Evolutionary conservation across 2,329 filamentous ascomycete species (phyloP).

Genomic region (Gremmenia infestans): DNA sequence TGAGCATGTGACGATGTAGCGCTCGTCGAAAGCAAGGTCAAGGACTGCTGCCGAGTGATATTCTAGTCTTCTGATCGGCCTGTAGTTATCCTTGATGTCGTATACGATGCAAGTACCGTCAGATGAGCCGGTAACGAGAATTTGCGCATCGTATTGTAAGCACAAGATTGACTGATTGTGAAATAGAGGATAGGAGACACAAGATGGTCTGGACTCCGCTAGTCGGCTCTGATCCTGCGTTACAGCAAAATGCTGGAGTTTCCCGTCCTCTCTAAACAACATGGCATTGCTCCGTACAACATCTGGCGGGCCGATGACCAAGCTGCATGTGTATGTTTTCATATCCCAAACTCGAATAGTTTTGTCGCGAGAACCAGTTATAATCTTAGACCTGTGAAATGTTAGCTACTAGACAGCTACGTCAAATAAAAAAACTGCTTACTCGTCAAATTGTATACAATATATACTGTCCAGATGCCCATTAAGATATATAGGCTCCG

Average conservation of each 20-base stretch:
- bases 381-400: constrained; percentile 71
- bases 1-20: constrained; percentile 92
- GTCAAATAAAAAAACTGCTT: constrained; percentile 35
- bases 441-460: constrained; percentile 97
- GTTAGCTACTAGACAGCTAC: constrained; percentile 32
- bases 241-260: constrained; percentile 52
- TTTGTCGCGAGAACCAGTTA: constrained; percentile 91
- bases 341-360: constrained; percentile 97
- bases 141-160: constrained; percentile 87
- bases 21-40: constrained; percentile 87
- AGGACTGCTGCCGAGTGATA: constrained; percentile 85
- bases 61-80: constrained; percentile 70
- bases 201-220: constrained; percentile 45
- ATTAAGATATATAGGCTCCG: constrained; percentile 81
- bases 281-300: constrained; percentile 51
- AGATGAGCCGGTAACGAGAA: constrained; percentile 91
- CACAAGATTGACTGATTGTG: constrained; percentile 93
- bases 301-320: constrained; percentile 77
- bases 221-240: constrained; percentile 34
- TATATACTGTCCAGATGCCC: constrained; percentile 96
- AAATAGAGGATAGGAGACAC: constrained; percentile 57
- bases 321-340: constrained; percentile 76
- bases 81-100: constrained; percentile 73
- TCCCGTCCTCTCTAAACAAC: constrained; percentile 47
- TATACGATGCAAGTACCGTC: constrained; percentile 90